These are phyloP conservation scores for Fusarium annulatum DNA, from an alignment of 2,329 filamentous ascomycete species.

Conservation along the genomic window DNA sequence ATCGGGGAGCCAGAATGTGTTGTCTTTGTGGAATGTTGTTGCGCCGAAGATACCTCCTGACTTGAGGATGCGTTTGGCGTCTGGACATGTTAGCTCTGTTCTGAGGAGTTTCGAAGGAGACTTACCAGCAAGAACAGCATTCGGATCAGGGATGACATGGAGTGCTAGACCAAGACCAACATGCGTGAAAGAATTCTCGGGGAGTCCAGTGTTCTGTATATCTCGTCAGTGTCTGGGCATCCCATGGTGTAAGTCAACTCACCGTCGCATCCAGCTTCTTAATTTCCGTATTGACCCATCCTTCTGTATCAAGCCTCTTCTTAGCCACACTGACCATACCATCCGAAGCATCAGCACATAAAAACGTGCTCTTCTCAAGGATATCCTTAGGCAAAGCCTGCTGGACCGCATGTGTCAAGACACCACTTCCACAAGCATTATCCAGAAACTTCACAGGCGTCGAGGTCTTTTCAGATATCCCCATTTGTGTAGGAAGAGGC, in stretches of 20 bases:
- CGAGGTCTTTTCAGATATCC: constrained; percentile 14
- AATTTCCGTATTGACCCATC: constrained; percentile 59
- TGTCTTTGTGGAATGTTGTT: constrained; percentile 51
- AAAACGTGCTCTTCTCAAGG: constrained; percentile 56
- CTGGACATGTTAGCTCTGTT: constrained; percentile 28
- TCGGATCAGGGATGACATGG: constrained; percentile 58
- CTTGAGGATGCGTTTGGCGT: constrained; percentile 54
- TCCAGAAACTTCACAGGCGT: constrained; percentile 59
- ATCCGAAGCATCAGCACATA: constrained; percentile 61
- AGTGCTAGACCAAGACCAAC: constrained; percentile 60
- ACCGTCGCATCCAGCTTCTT: constrained; percentile 61
- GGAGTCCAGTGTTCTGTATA: constrained; percentile 53
- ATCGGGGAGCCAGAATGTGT: constrained; percentile 53
- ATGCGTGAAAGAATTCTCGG: constrained; percentile 55
- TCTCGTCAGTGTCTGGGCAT: not conserved
- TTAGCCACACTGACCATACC: constrained; percentile 55
- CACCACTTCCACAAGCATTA: constrained; percentile 64
- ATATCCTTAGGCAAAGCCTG: constrained; percentile 51
- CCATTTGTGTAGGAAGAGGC: constrained; percentile 44
- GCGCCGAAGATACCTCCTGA: constrained; percentile 54
- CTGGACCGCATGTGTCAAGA: constrained; percentile 60
- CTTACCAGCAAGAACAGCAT: constrained; percentile 47
- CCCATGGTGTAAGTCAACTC: constrained; percentile 6
- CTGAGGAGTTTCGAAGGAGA: not conserved
- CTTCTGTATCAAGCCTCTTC: constrained; percentile 52